Percentiles rank a stretch among this genome's conserved stretches.
Evolutionary conservation across 2,329 filamentous ascomycete species (phyloP).

Genomic region (Scorias spongiosa): DNA sequence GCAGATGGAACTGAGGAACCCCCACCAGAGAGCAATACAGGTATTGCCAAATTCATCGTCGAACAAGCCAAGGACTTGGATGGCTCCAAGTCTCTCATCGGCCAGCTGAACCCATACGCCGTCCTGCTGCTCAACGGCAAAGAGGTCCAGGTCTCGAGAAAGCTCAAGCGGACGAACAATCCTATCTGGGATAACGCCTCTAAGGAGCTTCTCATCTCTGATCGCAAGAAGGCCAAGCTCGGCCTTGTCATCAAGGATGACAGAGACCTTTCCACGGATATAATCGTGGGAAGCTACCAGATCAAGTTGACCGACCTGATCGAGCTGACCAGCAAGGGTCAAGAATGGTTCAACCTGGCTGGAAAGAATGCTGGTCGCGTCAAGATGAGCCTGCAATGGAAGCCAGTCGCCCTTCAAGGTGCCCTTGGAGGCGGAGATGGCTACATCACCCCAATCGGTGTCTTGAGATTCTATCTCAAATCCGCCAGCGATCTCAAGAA

Average conservation of each 20-base stretch:
- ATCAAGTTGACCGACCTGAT: slow-evolving; percentile 92
- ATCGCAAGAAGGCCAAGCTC: slow-evolving; percentile 77
- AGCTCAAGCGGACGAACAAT: slow-evolving; percentile 92
- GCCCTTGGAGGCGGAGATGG: slow-evolving; percentile 64
- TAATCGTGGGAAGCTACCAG: slow-evolving; percentile 78
- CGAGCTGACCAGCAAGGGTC: slow-evolving; percentile 76
- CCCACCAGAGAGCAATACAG: slow-evolving; percentile 77
- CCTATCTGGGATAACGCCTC: slow-evolving; percentile 88
- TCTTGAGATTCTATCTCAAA: slow-evolving; percentile 87
- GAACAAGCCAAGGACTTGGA: slow-evolving; percentile 96
- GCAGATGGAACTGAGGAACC: slow-evolving; percentile 66
- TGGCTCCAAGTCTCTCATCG: slow-evolving; percentile 78
- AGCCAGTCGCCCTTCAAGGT: slow-evolving; percentile 76
- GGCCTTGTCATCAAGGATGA: slow-evolving; percentile 94
- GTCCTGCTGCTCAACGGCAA: slow-evolving; percentile 80
- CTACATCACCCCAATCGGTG: slow-evolving; percentile 85
- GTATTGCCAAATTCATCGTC: slow-evolving; percentile 83
- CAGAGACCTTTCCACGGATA: slow-evolving; percentile 68
- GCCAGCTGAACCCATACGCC: slow-evolving; percentile 81
- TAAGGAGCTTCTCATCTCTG: slow-evolving; percentile 90
- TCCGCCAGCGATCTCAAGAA: slow-evolving; percentile 73
- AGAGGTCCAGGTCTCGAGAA: slow-evolving; percentile 76
- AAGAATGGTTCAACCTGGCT: slow-evolving; percentile 88
- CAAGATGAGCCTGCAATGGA: slow-evolving; percentile 90
- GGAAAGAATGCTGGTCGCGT: slow-evolving; percentile 69